A percentile compares a stretch with the other conserved stretches of the same genome.
These are phyloP conservation scores for Helotiales sp. DNA, from an alignment of 2,329 filamentous ascomycete genomes.

Conservation along the genomic window DNA sequence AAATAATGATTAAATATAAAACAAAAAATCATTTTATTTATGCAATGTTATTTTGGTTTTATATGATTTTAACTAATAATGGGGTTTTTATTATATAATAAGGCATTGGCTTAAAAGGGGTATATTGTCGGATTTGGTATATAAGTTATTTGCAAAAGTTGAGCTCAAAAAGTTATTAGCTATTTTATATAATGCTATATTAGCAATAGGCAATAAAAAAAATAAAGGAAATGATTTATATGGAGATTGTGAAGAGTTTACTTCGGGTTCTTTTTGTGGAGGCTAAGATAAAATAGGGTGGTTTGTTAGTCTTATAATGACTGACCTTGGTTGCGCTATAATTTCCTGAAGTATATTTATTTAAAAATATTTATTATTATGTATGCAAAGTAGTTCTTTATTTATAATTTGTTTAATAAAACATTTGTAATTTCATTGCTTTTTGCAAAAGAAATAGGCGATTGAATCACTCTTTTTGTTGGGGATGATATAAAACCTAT, in stretches of 20 bases:
- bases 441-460: constrained; percentile 21
- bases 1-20: too few species aligned
- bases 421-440: constrained; percentile 10
- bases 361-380: constrained; percentile 19
- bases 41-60: too few species aligned
- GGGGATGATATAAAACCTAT: constrained; percentile 20
- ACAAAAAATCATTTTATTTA: too few species aligned
- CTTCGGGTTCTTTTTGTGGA: constrained; percentile 6
- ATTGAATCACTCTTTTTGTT: constrained; percentile 11
- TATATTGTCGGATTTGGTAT: constrained; percentile 39
- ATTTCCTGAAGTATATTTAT: constrained; percentile 20
- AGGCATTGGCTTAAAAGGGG: too few species aligned
- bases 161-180: constrained; percentile 17
- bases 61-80: too few species aligned
- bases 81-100: too few species aligned
- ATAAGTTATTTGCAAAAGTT: constrained; percentile 18
- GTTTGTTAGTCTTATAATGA: constrained; percentile 14
- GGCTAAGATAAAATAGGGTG: constrained; percentile 6
- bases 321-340: constrained; percentile 2
- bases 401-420: constrained; percentile 14
- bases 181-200: constrained; percentile 9
- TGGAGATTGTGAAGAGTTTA: constrained; percentile 16
- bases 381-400: constrained; percentile 13
- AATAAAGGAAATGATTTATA: constrained; percentile 14
- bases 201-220: constrained; percentile 17